Evolutionary conservation across 75 land plant species (phyloP).

Genomic region (Picea sitchensis): DNA sequence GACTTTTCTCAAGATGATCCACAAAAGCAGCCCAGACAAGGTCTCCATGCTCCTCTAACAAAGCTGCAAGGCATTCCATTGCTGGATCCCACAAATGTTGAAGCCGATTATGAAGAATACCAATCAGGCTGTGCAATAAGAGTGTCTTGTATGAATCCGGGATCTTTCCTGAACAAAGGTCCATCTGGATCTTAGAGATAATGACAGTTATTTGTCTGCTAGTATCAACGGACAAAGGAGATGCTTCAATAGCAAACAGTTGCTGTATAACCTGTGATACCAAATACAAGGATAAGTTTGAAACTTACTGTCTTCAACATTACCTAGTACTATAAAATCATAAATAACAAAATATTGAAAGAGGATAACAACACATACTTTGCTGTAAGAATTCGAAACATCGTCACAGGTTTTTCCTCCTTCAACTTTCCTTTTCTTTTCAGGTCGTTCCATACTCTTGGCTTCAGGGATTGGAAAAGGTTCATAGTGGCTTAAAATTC

Average conservation of each 20-base stretch:
- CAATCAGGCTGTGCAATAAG: conserved; percentile 61
- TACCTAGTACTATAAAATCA: conserved; percentile 8
- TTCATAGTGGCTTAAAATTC: not conserved
- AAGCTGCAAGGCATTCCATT: conserved; percentile 51
- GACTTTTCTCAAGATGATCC: conserved; percentile 31
- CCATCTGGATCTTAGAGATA: conserved; percentile 58
- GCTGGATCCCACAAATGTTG: conserved; percentile 59
- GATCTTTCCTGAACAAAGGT: conserved; percentile 41
- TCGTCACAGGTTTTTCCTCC: not conserved
- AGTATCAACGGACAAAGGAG: conserved; percentile 47
- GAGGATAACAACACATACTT: not conserved
- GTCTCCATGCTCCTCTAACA: conserved; percentile 30
- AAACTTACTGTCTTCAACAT: not conserved
- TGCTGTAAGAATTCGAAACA: not conserved
- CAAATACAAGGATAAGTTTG: not conserved
- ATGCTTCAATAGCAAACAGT: conserved; percentile 58
- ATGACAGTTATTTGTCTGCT: conserved; percentile 46
- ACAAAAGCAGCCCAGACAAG: conserved; percentile 50
- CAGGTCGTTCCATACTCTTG: not conserved
- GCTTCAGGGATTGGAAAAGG: not conserved
- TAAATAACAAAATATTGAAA: no score
- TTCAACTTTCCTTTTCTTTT: conserved; percentile 4
- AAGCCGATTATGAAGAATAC: conserved; percentile 76
- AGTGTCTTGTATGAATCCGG: conserved; percentile 38
- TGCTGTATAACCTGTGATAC: conserved; percentile 54